Evolutionary conservation across 768 basidiomycete genomes (phyloP), one percentile per base, ranked within the genome.

Genomic region (Russula brevipes): DNA sequence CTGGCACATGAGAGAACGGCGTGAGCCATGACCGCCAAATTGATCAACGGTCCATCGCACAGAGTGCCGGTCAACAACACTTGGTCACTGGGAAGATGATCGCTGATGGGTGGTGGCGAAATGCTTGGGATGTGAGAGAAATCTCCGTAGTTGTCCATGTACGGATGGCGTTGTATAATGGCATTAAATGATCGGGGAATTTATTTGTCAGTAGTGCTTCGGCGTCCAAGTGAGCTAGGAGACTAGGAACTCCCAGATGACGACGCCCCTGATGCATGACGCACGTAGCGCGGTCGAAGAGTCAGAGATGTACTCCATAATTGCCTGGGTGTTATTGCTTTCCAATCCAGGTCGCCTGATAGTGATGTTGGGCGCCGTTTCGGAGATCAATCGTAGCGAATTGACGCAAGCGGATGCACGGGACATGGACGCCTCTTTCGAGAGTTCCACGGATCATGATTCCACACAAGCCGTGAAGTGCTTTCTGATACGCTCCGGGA

Each of bases 1-100:
- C 16, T n/a, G 24, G 14, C 35, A 17, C 17, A 30, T 3, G 10
- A 54, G 17, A 47, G 35, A 54, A 54, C 24, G 2, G 53, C 53
- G 39, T 47, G 2, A 17, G 45, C 24, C 4, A 60, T 33, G 19
- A 54, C 35, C 8, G 52, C 10, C 52, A 60, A 41, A 39, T 54
- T 60, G 44, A 60, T 46, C 5, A 60, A 52, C 14, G 59, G 59
- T 11, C 51, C 59, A 33, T 60, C 59, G 8, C 7, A 38, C 16
- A 54, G 3, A 33, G 54, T 6, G 50, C 36, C 14, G 16, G 10
- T 9, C 59, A 39, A 59, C 58, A 36, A 53, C 2, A 46, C n/a
- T 6, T 54, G 14, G 24, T 45, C 59, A 9, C 19, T 53, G 24
- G 30, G 39, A 16, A 38, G 33, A 3, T 7, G 59, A 4, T 38